A percentile compares a stretch with the other conserved stretches of the same genome.
These are phyloP conservation scores for Colletotrichum sansevieriae DNA, from an alignment of 2,329 filamentous ascomycete species.

Conservation along the genomic window DNA sequence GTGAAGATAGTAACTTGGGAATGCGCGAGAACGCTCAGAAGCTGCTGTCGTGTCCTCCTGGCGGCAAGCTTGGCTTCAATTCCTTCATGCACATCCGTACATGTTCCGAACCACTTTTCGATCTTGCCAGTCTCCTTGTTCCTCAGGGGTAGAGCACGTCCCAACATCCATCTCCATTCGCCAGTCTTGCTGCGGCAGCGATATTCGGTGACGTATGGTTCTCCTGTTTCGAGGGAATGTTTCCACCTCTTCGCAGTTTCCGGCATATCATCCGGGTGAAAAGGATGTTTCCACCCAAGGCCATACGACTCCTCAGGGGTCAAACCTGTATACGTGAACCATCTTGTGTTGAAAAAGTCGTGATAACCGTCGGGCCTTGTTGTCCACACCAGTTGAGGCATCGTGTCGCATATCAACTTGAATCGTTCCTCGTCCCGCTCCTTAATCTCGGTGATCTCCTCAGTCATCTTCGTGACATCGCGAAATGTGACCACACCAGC, in stretches of 20 bases:
- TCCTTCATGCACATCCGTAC: slow-evolving; percentile 82
- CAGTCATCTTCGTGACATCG: slow-evolving; percentile 78
- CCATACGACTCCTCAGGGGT: slow-evolving; percentile 73
- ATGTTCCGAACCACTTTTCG: slow-evolving; percentile 85
- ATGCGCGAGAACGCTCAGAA: slow-evolving; percentile 80
- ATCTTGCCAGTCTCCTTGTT: slow-evolving; percentile 76
- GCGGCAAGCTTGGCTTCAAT: slow-evolving; percentile 77
- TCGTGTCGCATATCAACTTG: slow-evolving; percentile 80
- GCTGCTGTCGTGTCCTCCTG: slow-evolving; percentile 75
- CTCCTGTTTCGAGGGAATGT: slow-evolving; percentile 74
- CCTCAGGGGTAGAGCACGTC: slow-evolving; percentile 76
- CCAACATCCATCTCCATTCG: slow-evolving; percentile 84
- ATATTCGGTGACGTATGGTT: slow-evolving; percentile 78
- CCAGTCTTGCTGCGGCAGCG: slow-evolving; percentile 76
- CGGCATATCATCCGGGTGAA: slow-evolving; percentile 78
- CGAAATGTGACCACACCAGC: slow-evolving; percentile 79
- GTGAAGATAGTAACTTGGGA: slow-evolving; percentile 83
- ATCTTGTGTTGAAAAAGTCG: slow-evolving; percentile 83
- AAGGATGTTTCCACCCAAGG: slow-evolving; percentile 71
- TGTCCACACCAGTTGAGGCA: slow-evolving; percentile 82
- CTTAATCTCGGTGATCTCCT: slow-evolving; percentile 77
- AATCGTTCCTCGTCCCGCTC: slow-evolving; percentile 81
- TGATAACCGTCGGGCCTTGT: slow-evolving; percentile 73
- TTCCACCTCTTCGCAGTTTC: slow-evolving; percentile 70
- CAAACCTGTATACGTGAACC: slow-evolving; percentile 84